Evolutionary conservation across 148 eudicot genomes (phyloP).

Genomic region (Camellia lanceoleosa): DNA sequence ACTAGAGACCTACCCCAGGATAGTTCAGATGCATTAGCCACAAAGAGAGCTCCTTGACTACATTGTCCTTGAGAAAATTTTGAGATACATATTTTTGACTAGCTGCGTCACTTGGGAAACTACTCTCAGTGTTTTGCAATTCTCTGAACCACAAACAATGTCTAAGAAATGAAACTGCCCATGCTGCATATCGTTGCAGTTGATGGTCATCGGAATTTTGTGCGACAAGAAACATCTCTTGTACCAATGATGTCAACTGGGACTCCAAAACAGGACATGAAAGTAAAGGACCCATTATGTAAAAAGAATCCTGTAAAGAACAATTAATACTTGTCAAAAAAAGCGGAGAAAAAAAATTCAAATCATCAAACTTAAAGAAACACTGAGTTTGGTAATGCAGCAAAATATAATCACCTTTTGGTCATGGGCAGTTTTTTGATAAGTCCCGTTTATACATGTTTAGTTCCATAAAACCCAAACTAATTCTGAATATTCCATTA

Average conservation of each 20-base stretch:
- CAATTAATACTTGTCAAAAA: neutral
- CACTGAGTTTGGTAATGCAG: slow-evolving; percentile 6
- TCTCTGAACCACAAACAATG: slow-evolving; percentile 47
- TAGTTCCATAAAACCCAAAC: no score
- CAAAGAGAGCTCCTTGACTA: slow-evolving; percentile 65
- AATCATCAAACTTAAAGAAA: slow-evolving; percentile 1
- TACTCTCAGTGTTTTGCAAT: slow-evolving; percentile 25
- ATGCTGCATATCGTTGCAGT: slow-evolving; percentile 74
- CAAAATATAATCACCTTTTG: slow-evolving; percentile 42
- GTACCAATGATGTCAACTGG: slow-evolving; percentile 46
- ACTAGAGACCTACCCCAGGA: slow-evolving; percentile 41
- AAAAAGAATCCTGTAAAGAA: slow-evolving; percentile 53
- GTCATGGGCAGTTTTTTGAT: no score
- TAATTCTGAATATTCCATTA: no score
- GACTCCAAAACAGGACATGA: slow-evolving; percentile 56
- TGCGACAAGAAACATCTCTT: slow-evolving; percentile 84
- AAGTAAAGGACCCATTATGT: slow-evolving; percentile 57
- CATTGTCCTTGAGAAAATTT: slow-evolving; percentile 54
- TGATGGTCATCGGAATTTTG: slow-evolving; percentile 66
- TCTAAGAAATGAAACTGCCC: slow-evolving; percentile 80
- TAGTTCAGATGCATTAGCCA: slow-evolving; percentile 74
- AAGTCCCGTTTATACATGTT: no score
- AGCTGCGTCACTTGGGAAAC: slow-evolving; percentile 24
- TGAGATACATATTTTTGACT: slow-evolving; percentile 36
- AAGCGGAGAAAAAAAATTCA: neutral